phyloP scores from a whole-genome alignment of 306 rosid genomes.

The Fagus sylvatica region DNA sequence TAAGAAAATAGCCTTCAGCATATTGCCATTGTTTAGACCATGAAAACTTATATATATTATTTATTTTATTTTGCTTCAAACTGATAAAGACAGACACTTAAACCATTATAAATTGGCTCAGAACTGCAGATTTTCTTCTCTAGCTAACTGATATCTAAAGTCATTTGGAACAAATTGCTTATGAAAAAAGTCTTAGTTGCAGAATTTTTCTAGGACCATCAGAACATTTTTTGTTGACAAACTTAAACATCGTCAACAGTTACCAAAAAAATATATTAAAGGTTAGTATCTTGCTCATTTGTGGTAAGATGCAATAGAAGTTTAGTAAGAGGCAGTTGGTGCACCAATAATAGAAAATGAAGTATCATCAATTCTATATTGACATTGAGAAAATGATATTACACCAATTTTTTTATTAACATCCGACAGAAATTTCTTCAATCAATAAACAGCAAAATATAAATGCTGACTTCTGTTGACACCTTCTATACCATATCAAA shows the following conservation, averaged over 20 bases:
- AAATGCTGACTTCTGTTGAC: slow-evolving; percentile 29
- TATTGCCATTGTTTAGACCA: too few relatives aligned
- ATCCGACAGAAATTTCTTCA: slow-evolving; percentile 31
- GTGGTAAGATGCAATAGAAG: slow-evolving; percentile 35
- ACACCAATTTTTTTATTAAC: slow-evolving; percentile 33
- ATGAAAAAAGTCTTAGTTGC: not conserved
- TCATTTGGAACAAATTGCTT: not conserved
- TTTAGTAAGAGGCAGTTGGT: slow-evolving; percentile 38
- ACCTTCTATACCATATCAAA: slow-evolving; percentile 14
- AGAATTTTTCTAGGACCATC: not conserved
- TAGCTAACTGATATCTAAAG: not conserved
- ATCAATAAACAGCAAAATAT: slow-evolving; percentile 25
- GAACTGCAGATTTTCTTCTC: not conserved
- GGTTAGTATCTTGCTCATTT: slow-evolving; percentile 15
- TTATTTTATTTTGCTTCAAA: too few relatives aligned
- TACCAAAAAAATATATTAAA: slow-evolving; percentile 15
- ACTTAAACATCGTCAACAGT: not conserved
- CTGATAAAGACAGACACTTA: too few relatives aligned
- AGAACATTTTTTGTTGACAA: not conserved
- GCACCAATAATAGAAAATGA: slow-evolving; percentile 46
- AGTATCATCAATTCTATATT: slow-evolving; percentile 23
- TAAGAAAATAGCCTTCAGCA: too few relatives aligned
- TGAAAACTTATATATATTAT: too few relatives aligned
- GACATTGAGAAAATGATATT: slow-evolving; percentile 31
- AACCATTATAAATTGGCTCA: too few relatives aligned